Evolutionary conservation across 192 early-diverging fungal genomes (phyloP).

Genomic region (Phlyctochytrium planicorne): DNA sequence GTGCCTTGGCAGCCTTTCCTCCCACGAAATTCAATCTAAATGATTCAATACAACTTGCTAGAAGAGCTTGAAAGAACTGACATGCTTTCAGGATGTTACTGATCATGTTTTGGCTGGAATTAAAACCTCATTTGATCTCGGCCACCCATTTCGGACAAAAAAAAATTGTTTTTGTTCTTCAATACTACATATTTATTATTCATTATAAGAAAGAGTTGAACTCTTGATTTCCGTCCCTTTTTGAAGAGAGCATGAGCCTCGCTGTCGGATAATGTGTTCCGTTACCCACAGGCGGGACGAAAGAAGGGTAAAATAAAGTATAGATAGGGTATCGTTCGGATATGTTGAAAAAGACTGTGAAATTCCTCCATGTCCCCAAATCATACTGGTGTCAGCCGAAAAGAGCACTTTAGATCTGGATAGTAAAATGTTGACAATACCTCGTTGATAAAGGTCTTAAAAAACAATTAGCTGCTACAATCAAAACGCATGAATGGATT

Average conservation of each 20-base stretch:
- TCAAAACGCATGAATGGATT: background rate
- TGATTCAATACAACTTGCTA: too few relatives aligned
- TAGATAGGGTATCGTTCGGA: background rate
- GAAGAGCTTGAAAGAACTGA: too few relatives aligned
- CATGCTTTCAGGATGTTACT: too few relatives aligned
- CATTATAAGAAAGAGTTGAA: too few relatives aligned
- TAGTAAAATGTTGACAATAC: background rate
- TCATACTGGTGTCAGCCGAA: conserved; percentile 39
- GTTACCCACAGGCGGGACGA: background rate
- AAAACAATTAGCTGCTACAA: background rate
- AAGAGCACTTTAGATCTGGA: background rate
- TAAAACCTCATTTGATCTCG: too few relatives aligned
- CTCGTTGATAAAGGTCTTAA: conserved; percentile 32
- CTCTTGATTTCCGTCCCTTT: background rate
- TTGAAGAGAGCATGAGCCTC: background rate
- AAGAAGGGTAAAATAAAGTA: background rate
- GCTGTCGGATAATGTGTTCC: background rate
- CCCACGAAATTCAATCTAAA: too few relatives aligned
- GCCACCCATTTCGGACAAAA: too few relatives aligned
- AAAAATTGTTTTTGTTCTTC: too few relatives aligned
- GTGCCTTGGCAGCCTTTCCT: too few relatives aligned
- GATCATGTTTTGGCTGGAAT: too few relatives aligned
- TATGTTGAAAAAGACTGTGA: conserved; percentile 48
- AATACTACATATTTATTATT: too few relatives aligned
- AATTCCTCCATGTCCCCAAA: conserved; percentile 44